A percentile compares a stretch with the other conserved stretches of the same genome.
These are phyloP conservation scores for Talaromyces sp. DNA, from an alignment of 2,329 filamentous ascomycete species.

Conservation along the genomic window DNA sequence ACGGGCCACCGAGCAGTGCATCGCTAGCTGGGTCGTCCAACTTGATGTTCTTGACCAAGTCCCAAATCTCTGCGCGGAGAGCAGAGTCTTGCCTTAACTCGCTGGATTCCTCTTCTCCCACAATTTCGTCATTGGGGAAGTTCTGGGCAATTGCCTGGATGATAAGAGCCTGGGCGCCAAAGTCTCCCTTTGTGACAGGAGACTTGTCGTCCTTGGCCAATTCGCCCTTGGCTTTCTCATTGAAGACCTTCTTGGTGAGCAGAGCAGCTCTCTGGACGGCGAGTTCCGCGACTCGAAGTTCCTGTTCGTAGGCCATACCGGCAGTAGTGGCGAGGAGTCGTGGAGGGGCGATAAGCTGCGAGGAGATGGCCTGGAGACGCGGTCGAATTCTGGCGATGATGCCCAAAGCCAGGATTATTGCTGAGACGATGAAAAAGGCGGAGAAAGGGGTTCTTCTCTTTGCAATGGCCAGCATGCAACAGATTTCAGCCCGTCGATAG, in stretches of 20 bases:
- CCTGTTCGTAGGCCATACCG: slow-evolving; percentile 60
- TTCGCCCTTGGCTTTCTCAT: slow-evolving; percentile 90
- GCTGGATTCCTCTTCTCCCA: slow-evolving; percentile 90
- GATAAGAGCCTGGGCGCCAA: slow-evolving; percentile 94
- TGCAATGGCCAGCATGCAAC: slow-evolving; percentile 3
- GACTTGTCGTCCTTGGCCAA: slow-evolving; percentile 92
- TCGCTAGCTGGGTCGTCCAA: slow-evolving; percentile 63
- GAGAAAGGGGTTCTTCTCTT: slow-evolving; percentile 10
- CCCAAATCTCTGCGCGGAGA: slow-evolving; percentile 75
- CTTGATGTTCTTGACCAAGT: slow-evolving; percentile 67
- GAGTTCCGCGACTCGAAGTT: slow-evolving; percentile 77
- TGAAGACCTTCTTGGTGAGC: slow-evolving; percentile 71
- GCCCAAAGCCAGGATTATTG: slow-evolving; percentile 39
- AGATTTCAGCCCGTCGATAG: background rate
- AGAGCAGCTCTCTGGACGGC: slow-evolving; percentile 79
- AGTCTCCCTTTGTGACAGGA: slow-evolving; percentile 96
- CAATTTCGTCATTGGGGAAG: slow-evolving; percentile 86
- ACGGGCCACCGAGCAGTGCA: slow-evolving; percentile 62
- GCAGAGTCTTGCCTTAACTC: slow-evolving; percentile 66
- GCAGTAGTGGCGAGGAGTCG: slow-evolving; percentile 18
- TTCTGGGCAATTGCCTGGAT: slow-evolving; percentile 82
- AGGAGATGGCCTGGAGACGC: slow-evolving; percentile 36
- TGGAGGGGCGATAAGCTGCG: slow-evolving; percentile 19
- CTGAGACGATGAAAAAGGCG: slow-evolving; percentile 29
- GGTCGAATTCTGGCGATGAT: slow-evolving; percentile 32